Conservation (phyloP, 306 rosid species). For the Acacia acuminata region DNA sequence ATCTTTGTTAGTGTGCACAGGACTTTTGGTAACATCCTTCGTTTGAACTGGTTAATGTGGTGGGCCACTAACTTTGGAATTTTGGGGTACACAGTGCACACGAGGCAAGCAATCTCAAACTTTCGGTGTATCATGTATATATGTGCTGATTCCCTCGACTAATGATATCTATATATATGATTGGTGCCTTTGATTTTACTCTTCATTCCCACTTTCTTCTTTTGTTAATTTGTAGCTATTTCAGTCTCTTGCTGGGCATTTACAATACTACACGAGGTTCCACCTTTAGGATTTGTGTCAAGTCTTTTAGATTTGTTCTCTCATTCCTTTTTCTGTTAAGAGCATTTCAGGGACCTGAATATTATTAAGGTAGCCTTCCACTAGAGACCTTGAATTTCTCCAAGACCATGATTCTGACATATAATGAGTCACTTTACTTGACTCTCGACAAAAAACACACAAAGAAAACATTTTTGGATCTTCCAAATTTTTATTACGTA, state of each 20-base stretch:
- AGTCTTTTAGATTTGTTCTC: slow-evolving; percentile 1
- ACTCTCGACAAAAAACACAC: slow-evolving; percentile 53
- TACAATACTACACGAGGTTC: neutral
- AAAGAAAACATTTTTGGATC: slow-evolving; percentile 84
- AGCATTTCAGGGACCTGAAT: neutral
- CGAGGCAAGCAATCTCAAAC: slow-evolving; percentile 71
- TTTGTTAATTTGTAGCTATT: slow-evolving; percentile 23
- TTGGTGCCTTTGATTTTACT: slow-evolving; percentile 39
- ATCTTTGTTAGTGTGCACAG: too few species aligned
- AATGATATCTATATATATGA: slow-evolving; percentile 34
- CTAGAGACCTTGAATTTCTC: slow-evolving; percentile 29
- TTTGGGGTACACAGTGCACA: slow-evolving; percentile 45
- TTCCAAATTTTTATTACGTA: slow-evolving; percentile 68
- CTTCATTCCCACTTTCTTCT: slow-evolving; percentile 28
- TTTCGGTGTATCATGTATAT: slow-evolving; percentile 64
- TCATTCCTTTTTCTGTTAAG: neutral
- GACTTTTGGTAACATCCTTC: neutral
- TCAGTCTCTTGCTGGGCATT: neutral
- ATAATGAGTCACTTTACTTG: slow-evolving; percentile 48
- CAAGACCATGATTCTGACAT: slow-evolving; percentile 73
- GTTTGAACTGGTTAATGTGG: slow-evolving; percentile 64
- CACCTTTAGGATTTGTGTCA: neutral
- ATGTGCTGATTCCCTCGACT: slow-evolving; percentile 37
- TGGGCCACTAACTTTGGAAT: slow-evolving; percentile 63
- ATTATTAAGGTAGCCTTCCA: slow-evolving; percentile 20